phyloP scores from a whole-genome alignment of 768 basidiomycete genomes.

The Calocybe gangraenosa region DNA sequence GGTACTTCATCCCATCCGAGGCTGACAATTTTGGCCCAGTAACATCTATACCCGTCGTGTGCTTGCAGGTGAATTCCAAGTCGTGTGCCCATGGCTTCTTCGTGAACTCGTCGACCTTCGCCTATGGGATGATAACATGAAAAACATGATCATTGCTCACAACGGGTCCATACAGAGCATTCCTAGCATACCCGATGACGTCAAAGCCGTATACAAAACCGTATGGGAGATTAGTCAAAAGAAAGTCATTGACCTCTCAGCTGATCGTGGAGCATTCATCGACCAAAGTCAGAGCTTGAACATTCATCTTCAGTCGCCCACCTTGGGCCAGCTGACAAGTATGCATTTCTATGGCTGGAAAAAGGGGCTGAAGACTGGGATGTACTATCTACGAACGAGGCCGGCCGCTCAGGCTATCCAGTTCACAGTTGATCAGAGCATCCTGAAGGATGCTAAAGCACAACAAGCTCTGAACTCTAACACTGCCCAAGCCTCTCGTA shows the following conservation, averaged over 20 bases:
- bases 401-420: slow-evolving; percentile 96
- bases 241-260: slow-evolving; percentile 95
- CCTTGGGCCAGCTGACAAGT: slow-evolving; percentile 86
- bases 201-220: slow-evolving; percentile 99
- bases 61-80: slow-evolving; percentile 99
- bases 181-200: slow-evolving; percentile 79
- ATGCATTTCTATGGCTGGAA: slow-evolving; percentile 99
- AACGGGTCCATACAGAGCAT: slow-evolving; percentile 88
- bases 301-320: slow-evolving; percentile 86
- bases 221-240: slow-evolving; percentile 99
- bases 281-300: slow-evolving; percentile 96
- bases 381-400: slow-evolving; percentile 95
- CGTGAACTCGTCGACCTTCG: slow-evolving; percentile 93
- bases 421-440: slow-evolving; percentile 88
- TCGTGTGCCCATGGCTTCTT: slow-evolving; percentile 99
- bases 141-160: slow-evolving; percentile 98
- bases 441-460: slow-evolving; percentile 63
- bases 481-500: slow-evolving; percentile 17
- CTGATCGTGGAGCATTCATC: slow-evolving; percentile 98
- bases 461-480: slow-evolving; percentile 37
- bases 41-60: slow-evolving; percentile 99
- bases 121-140: slow-evolving; percentile 98
- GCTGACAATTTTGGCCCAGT: slow-evolving; percentile 37
- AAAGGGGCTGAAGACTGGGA: slow-evolving; percentile 98
- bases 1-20: neutral